These are phyloP conservation scores for Penicillium daleae DNA, from an alignment of 495 filamentous ascomycete genomes.

Conservation along the genomic window DNA sequence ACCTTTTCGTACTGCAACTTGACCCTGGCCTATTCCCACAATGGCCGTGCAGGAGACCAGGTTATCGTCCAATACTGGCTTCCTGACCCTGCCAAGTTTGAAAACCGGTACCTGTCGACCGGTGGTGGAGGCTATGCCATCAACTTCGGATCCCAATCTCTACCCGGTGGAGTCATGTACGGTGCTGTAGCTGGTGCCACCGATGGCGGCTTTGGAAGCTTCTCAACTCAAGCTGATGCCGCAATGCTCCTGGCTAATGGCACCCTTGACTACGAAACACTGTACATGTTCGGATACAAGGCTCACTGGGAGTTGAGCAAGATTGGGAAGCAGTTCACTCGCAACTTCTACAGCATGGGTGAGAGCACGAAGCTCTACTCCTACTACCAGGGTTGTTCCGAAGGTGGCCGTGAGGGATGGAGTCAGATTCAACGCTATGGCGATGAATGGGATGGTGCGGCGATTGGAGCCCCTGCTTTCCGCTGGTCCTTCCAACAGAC, in stretches of 20 bases:
- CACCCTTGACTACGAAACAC: constrained; percentile 45
- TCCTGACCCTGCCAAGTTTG: constrained; percentile 41
- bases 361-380: constrained; percentile 48
- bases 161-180: constrained; percentile 46
- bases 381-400: constrained; percentile 58
- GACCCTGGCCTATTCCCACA: constrained; percentile 49
- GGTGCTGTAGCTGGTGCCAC: constrained; percentile 50
- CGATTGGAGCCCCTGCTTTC: constrained; percentile 53
- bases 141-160: constrained; percentile 39
- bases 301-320: constrained; percentile 35
- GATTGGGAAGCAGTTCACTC: constrained; percentile 45
- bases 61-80: constrained; percentile 46
- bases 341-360: constrained; percentile 34
- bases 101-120: constrained; percentile 48
- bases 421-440: constrained; percentile 54
- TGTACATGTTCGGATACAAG: constrained; percentile 53
- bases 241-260: constrained; percentile 46
- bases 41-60: constrained; percentile 34
- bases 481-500: constrained; percentile 50
- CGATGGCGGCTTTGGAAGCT: constrained; percentile 54
- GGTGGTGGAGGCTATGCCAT: constrained; percentile 53
- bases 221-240: constrained; percentile 35
- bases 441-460: constrained; percentile 50
- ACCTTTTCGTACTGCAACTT: constrained; percentile 47
- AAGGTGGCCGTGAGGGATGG: constrained; percentile 55